Base-by-base conservation (phyloP, 371 early-diverging fungal genomes). In the Mortierella sp. region DNA sequence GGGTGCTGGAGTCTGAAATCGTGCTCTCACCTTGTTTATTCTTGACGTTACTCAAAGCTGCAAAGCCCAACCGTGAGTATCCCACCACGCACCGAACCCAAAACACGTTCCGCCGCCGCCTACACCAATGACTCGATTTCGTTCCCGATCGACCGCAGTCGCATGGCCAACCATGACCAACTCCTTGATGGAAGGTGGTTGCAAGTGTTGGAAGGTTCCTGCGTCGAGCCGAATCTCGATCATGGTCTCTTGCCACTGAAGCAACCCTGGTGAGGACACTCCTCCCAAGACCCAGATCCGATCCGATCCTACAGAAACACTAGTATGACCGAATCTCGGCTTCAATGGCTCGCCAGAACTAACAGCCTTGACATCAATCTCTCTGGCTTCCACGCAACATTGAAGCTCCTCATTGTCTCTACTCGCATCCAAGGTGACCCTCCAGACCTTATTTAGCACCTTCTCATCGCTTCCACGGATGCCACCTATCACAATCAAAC, bases 101-200 rank as follows among this genome's bases (percentile, higher is more conserved):
- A 76, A 76, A 52, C 78, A 76, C 7, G 70, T 70, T 24, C 78
- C 78, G 39, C 78, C 78, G 10, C 78, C 78, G 18, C 78, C 78
- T 16, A 69, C 52, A 16, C 78, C 70, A 54, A 76, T 49, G 58
- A 76, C 38, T 47, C 67, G 61, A 9, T 28, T 43, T 12, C 70
- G 66, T 8, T 34, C 50, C 26, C 34, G 27, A 24, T 76, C 78
- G 18, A 70, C 3, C 7, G 28, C 66, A 13, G 70, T 54, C n/a
- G 78, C 66, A 59, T 76, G 78, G 4, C 66, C 66, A 2, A 70
- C 70, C 78, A 76, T 76, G 19, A 76, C 78, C 18, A 70, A 46
- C 27, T 69, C 70, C 47, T 57, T 58, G 56, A 76, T 70, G 0
- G 58, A 48, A 6, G 78, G 66, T 9, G 70, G 56, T 7, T 34